Percentiles rank a stretch among this genome's conserved stretches.
Evolutionary conservation across 768 basidiomycete genomes (phyloP).

Genomic region (Boletus subcaerulescens): DNA sequence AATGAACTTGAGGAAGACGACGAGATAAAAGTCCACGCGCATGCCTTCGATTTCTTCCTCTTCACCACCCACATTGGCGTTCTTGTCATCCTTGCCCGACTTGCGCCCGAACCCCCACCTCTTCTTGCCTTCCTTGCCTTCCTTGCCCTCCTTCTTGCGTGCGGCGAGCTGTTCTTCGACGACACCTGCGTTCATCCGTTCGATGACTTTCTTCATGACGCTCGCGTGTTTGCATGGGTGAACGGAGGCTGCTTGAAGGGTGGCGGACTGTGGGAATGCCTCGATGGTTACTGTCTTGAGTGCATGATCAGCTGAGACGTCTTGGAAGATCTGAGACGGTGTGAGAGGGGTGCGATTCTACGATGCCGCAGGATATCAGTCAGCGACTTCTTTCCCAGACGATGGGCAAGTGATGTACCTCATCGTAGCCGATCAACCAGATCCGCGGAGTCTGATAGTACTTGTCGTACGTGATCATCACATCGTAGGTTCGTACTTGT

Average conservation of each 20-base stretch:
- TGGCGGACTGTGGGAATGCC: constrained; percentile 89
- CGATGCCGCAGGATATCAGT: neutral
- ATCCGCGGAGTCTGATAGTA: constrained; percentile 98
- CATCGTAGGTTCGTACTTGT: constrained; percentile 97
- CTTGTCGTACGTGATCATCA: constrained; percentile 99
- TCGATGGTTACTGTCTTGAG: constrained; percentile 99
- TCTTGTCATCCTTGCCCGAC: constrained; percentile 53
- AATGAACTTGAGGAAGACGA: constrained; percentile 99
- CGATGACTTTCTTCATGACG: constrained; percentile 99
- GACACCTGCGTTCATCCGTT: constrained; percentile 92
- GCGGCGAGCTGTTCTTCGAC: constrained; percentile 78
- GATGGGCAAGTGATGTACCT: constrained; percentile 48
- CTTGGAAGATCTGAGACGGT: constrained; percentile 92
- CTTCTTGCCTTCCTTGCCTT: constrained; percentile 55
- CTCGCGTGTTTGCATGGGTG: constrained; percentile 98
- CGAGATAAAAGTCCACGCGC: constrained; percentile 96
- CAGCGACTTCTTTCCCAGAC: neutral
- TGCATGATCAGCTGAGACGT: constrained; percentile 95
- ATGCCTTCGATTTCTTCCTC: constrained; percentile 81
- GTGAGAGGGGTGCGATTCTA: constrained; percentile 88
- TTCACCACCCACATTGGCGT: constrained; percentile 13
- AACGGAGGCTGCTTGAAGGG: constrained; percentile 86
- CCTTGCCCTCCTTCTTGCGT: constrained; percentile 48
- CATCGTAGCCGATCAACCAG: constrained; percentile 97
- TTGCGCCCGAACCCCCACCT: constrained; percentile 86